Evolutionary conservation across 1,139 yeast species (phyloP), one percentile per base, ranked within the genome.

Genomic region (Saccharomyces pastorianus): DNA sequence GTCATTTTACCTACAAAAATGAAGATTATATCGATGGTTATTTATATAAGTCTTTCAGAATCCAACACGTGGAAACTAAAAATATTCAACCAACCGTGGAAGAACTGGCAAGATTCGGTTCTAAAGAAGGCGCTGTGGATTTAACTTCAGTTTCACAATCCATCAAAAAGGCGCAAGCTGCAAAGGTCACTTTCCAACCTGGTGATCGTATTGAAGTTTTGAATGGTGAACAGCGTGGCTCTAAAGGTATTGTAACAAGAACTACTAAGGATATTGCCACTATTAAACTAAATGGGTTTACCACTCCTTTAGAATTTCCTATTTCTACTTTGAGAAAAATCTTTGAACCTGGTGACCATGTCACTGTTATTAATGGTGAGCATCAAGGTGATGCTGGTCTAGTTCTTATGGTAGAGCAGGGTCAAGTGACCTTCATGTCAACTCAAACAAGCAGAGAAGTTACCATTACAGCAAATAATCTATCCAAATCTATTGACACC

Each of bases 311-410:
- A 55, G 88, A 84, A 63, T 87, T 91, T 49, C 97, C 98, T 26
- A 80, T 85, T 4, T 78, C 80, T 52, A 87, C 89, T 60, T 76
- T 93, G 65, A 82, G 98, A 66, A 93, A 93, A 69, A 83, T 88
- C 52, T 93, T 93, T 71, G 74, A 80, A 53, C 83, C 90, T 53
- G 99, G 99, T 77, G 99, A 93, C 70, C 98, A 93, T 68, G 96
- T 95, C 14, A 84, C 96, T 56, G 95, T 93, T 29, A 81, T 88
- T 49, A 88, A 85, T 67, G 99, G 99, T 66, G 89, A 86, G 66
- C 96, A 89, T 70, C 77, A 83, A 53, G 97, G 91, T 64, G 97
- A 91, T 67, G 88, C 96, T 26, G 99, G 99, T 72, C 80, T 93
- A 74, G 96, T 93, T 52, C 91, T 95, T 50, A 80, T 83, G 59